A percentile compares a stretch with the other conserved stretches of the same genome.
Evolutionary conservation across 805 yeast genomes (phyloP).

Genomic region (Candida tibetensis): DNA sequence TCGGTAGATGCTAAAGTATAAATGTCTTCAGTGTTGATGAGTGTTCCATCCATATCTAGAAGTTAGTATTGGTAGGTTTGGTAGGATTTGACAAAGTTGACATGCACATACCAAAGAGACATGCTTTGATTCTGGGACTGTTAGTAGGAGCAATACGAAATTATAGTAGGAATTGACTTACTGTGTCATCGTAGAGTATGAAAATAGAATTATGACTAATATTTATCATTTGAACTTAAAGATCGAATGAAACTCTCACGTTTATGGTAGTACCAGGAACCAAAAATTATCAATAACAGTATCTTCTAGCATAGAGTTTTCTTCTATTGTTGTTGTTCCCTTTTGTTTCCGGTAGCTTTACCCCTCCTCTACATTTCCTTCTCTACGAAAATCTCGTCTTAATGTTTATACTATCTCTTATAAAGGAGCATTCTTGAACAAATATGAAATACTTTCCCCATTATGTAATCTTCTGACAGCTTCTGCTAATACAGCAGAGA

Average conservation of each 20-base stretch:
- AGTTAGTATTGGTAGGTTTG: slow-evolving; percentile 16
- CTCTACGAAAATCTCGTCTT: no score
- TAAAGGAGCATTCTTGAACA: slow-evolving; percentile 65
- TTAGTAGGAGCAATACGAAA: background rate
- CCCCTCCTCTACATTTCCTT: no score
- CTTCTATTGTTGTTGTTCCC: no score
- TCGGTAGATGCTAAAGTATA: slow-evolving; percentile 78
- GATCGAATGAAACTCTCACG: no score
- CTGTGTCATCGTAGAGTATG: background rate
- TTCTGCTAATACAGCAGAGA: slow-evolving; percentile 74
- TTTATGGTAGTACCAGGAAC: no score
- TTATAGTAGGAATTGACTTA: background rate
- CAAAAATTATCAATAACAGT: no score
- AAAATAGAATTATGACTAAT: no score
- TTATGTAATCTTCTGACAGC: slow-evolving; percentile 81
- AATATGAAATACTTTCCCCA: slow-evolving; percentile 80
- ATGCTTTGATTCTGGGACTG: slow-evolving; percentile 47
- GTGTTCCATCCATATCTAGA: slow-evolving; percentile 92
- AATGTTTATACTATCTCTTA: no score
- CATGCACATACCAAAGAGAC: slow-evolving; percentile 60
- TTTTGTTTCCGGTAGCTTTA: no score
- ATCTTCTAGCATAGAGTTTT: no score
- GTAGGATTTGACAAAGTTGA: slow-evolving; percentile 1
- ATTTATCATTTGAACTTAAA: no score
- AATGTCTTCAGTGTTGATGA: slow-evolving; percentile 87